Evolutionary conservation across 345 rosid genomes (phyloP), one percentile per base, ranked within the genome.

Genomic region (Tarenaya hassleriana): DNA sequence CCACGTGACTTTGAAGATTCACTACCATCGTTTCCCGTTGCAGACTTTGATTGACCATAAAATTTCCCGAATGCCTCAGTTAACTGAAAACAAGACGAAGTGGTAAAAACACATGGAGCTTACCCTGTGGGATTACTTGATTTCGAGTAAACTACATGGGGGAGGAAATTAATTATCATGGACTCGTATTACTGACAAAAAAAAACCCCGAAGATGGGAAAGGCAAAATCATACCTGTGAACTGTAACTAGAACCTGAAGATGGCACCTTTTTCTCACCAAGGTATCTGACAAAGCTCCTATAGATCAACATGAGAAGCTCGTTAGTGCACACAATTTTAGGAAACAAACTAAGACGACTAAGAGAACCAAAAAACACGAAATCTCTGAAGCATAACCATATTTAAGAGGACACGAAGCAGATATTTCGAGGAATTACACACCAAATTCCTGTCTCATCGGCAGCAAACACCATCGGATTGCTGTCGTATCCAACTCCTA

Each of bases 391-490:
- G 5, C 32, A 18, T 16, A 32, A 40, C 5, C 52, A 38, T 24
- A 2, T 24, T 24, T 24, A 47, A 47, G 52, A 58, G 47, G 60
- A 39, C 32, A 32, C 5, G 16, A 41, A 37, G 20, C 35, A 52
- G 41, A 4, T 58, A 16, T 8, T 66, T 24, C 16, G 7, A 54
- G 57, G 45, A 29, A 50, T n/a, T 39, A 50, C 73, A 35, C 68
- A 92, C 98, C 98, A 92, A 61, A 81, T 85, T 66, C 98, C 96
- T 47, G 88, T 79, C 69, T 92, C 90, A 81, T 88, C 98, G 49
- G 98, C 83, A 5, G 84, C 94, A 72, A 92, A 92, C 53, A 83
- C 83, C 98, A 88, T 81, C 0, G 95, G 98, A 48, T 72, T 83
- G 95, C 95, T 79, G 68, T 85, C 96, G 69, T 71, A 92, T 40